Base-by-base conservation (phyloP, 2,329 filamentous ascomycete species). In the Pseudogymnoascus sp. region DNA sequence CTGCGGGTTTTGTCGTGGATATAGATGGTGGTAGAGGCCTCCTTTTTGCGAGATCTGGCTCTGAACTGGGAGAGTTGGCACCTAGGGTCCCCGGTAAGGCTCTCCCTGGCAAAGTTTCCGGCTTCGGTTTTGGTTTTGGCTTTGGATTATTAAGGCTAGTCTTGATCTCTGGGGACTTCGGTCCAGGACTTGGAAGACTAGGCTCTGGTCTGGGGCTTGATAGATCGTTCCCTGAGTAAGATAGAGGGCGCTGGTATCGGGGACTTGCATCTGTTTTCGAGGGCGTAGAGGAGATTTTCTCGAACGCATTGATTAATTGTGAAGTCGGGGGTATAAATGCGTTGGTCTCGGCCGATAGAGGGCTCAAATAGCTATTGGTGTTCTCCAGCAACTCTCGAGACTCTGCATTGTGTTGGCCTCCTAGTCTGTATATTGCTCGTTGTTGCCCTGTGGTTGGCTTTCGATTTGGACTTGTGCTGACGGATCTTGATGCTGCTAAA, bases 401-500 rank as follows among this genome's bases (percentile, higher is more conserved):
- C 28, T 62, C 60, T 23, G 16, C 21, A 41, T 39, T 25, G 21
- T 37, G 60, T 14, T 39, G 34, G 1, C 36, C 60, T 11, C 21
- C 34, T 3, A 10, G 28, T 31, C 41, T 48, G 14, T 57, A 34
- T 14, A 45, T 14, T 13, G 45, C 14, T n/a, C 28, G 36, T 34
- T 31, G 39, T 34, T 63, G 41, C 14, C 31, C 61, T 34, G 41
- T 19, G 19, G 13, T 34, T 34, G 28, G 28, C 28, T 36, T 57
- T 34, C 51, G 76, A 64, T 78, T 80, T 25, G 77, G 79, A 65
- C 74, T 81, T 4, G 81, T 77, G 67, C 84, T 84, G 25, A 79
- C 81, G 14, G 84, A 83, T 72, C 87, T 79, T 63, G 85, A 86
- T 19, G 86, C 87, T 2, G 85, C 85, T 25, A 86, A 75, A 31